A percentile compares a stretch with the other conserved stretches of the same genome.
Evolutionary conservation across 768 basidiomycete genomes (phyloP).

Genomic region (Phlebiopsis gigantea): DNA sequence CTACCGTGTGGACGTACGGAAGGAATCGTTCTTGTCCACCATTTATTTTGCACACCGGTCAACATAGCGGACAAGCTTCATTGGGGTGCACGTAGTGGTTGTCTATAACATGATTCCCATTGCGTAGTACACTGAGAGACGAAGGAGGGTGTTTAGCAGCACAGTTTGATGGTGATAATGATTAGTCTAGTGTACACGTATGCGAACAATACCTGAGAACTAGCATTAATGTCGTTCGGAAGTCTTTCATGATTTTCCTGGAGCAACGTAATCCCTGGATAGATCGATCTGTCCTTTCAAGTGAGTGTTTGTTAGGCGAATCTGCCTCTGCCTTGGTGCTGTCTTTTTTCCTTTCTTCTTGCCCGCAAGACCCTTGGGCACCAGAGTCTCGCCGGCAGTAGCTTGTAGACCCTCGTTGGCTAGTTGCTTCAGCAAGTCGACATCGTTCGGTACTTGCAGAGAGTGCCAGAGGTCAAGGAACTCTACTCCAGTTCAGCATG

Average conservation of each 20-base stretch:
- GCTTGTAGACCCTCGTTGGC: slow-evolving; percentile 79
- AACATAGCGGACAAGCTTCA: no score
- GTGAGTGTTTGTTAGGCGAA: slow-evolving; percentile 86
- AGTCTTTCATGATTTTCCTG: slow-evolving; percentile 20
- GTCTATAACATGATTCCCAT: no score
- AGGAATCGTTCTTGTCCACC: no score
- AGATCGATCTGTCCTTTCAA: slow-evolving; percentile 83
- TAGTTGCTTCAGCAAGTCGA: slow-evolving; percentile 74
- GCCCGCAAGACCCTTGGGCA: slow-evolving; percentile 47
- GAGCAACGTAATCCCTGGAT: slow-evolving; percentile 58
- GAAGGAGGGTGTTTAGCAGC: no score
- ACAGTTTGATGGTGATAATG: no score
- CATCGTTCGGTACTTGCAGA: slow-evolving; percentile 80
- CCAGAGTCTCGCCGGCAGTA: slow-evolving; percentile 58
- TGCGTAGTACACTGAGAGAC: no score
- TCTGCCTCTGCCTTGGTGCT: slow-evolving; percentile 67
- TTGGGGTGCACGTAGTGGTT: no score
- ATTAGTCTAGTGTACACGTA: background rate
- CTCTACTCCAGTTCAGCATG: slow-evolving; percentile 41
- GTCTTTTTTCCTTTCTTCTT: slow-evolving; percentile 84
- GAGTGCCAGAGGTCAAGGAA: slow-evolving; percentile 86
- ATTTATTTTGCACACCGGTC: no score
- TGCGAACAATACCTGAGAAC: background rate
- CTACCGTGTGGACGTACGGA: no score
- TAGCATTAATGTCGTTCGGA: background rate